These are phyloP conservation scores for Hypomontagnella submonticulosa DNA, from an alignment of 495 filamentous ascomycete species.

Conservation along the genomic window DNA sequence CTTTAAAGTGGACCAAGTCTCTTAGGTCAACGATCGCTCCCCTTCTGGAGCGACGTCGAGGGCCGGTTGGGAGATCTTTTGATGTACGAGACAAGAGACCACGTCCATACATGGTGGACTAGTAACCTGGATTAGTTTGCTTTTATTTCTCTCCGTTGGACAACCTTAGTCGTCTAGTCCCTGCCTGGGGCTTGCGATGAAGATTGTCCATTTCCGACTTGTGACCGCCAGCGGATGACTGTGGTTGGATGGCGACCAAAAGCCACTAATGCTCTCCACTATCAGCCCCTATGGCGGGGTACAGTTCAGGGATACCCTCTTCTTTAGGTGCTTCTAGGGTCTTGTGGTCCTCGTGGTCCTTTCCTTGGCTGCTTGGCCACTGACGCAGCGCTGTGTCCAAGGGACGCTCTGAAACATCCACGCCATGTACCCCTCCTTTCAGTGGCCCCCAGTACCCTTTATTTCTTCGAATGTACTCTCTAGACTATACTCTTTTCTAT, in stretches of 20 bases:
- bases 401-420: slow-evolving; percentile 25
- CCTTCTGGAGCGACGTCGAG: not conserved
- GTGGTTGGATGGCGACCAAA: slow-evolving; percentile 29
- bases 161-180: not conserved
- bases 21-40: not conserved
- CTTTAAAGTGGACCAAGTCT: not conserved
- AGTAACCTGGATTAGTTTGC: slow-evolving; percentile 17
- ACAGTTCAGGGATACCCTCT: slow-evolving; percentile 35
- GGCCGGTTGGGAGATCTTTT: slow-evolving; percentile 3
- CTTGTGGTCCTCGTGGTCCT: slow-evolving; percentile 1
- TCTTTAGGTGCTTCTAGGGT: slow-evolving; percentile 16
- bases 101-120: not conserved
- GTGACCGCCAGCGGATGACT: slow-evolving; percentile 17
- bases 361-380: too few relatives aligned
- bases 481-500: not conserved
- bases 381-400: slow-evolving; percentile 8
- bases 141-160: slow-evolving; percentile 4
- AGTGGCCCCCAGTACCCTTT: not conserved
- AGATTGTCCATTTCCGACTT: slow-evolving; percentile 31
- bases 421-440: slow-evolving; percentile 20
- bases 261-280: slow-evolving; percentile 32
- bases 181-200: slow-evolving; percentile 27
- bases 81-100: slow-evolving; percentile 8
- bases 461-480: not conserved
- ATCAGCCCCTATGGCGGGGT: slow-evolving; percentile 37